Conservation (phyloP, 1,284 basidiomycete species). For the Moniliophthora roreri region DNA sequence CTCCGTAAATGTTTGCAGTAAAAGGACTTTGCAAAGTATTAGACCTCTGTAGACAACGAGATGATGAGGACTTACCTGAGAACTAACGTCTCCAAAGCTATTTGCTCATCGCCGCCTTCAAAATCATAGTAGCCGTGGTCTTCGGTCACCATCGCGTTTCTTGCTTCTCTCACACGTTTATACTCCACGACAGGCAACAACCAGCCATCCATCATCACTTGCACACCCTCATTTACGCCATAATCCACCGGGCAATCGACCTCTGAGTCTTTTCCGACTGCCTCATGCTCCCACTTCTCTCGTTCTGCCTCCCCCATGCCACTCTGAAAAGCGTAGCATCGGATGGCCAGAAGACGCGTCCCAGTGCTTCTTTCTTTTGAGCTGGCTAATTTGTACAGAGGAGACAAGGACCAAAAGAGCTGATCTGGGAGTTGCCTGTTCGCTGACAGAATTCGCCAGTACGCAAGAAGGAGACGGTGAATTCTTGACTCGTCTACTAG, state of each 20-base stretch:
- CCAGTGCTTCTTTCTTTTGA: slow-evolving; percentile 60
- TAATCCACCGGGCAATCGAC: slow-evolving; percentile 60
- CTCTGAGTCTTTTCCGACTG: slow-evolving; percentile 56
- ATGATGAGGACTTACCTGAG: slow-evolving; percentile 48
- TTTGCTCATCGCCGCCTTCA: slow-evolving; percentile 32
- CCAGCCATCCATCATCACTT: slow-evolving; percentile 69
- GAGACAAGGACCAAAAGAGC: slow-evolving; percentile 65
- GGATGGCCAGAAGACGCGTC: slow-evolving; percentile 70
- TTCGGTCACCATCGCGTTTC: slow-evolving; percentile 45
- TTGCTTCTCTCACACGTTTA: slow-evolving; percentile 54
- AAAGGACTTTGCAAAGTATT: slow-evolving; percentile 41
- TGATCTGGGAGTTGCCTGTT: slow-evolving; percentile 67
- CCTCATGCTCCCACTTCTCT: slow-evolving; percentile 57
- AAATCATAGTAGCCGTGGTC: slow-evolving; percentile 46
- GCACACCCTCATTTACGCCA: slow-evolving; percentile 44
- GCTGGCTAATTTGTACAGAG: slow-evolving; percentile 59
- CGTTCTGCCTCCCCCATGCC: slow-evolving; percentile 79
- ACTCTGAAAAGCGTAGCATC: slow-evolving; percentile 73
- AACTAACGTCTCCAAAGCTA: slow-evolving; percentile 41
- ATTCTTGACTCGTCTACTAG: slow-evolving; percentile 43
- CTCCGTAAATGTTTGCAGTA: slow-evolving; percentile 60
- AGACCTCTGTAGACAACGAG: not conserved
- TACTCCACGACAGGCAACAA: slow-evolving; percentile 70
- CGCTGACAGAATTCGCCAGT: slow-evolving; percentile 76
- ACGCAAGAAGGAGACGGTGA: slow-evolving; percentile 72